Evolutionary conservation across 83 land plant genomes (phyloP).

Genomic region (Diphasiastrum complanatum): DNA sequence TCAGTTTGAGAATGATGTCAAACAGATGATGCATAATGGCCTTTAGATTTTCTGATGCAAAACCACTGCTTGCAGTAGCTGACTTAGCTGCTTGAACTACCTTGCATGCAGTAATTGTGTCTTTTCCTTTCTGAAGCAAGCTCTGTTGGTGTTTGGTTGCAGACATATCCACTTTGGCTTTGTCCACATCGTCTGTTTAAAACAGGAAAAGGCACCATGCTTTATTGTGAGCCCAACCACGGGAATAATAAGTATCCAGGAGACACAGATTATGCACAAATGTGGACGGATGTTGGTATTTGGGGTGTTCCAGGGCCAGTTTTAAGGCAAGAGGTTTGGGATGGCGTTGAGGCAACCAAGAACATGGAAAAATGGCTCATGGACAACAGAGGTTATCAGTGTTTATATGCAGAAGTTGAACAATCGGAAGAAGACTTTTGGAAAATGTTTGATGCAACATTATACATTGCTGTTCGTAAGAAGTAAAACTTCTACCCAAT

Average conservation of each 20-base stretch:
- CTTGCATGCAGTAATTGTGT: neutral
- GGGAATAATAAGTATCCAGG: constrained; percentile 27
- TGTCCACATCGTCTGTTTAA: constrained; percentile 39
- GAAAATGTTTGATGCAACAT: constrained; percentile 36
- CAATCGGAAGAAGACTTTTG: constrained; percentile 38
- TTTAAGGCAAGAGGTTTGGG: constrained; percentile 36
- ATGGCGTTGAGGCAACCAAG: constrained; percentile 37
- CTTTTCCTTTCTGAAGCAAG: neutral
- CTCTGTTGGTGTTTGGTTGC: constrained; percentile 1
- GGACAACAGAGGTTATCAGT: constrained; percentile 35
- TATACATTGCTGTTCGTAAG: constrained; percentile 30
- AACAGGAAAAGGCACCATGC: constrained; percentile 32
- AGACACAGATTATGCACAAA: constrained; percentile 39
- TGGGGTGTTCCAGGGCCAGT: constrained; percentile 41
- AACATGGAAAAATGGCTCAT: constrained; percentile 41
- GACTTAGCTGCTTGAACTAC: neutral
- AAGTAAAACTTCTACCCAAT: constrained; percentile 21
- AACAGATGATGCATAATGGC: no score
- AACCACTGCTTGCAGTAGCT: no score
- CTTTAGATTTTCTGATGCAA: no score
- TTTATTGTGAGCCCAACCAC: constrained; percentile 33
- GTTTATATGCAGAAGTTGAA: constrained; percentile 38
- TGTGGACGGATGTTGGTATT: constrained; percentile 42
- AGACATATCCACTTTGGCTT: constrained; percentile 41
- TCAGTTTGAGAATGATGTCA: no score